phyloP scores from a whole-genome alignment of 768 basidiomycete species.

The Boletus insuetus region DNA sequence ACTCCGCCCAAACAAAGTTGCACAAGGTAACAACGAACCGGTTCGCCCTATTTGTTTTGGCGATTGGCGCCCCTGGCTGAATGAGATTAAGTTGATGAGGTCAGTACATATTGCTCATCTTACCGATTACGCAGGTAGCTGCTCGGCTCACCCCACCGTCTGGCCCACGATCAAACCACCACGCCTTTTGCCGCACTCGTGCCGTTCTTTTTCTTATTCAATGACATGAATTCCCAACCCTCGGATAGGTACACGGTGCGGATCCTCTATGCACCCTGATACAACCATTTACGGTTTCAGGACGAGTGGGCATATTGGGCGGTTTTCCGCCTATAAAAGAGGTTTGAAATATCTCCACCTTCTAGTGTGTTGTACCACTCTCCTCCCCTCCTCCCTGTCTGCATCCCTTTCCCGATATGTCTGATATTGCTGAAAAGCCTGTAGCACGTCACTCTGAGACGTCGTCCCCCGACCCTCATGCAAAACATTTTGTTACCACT shows the following conservation, averaged over 20 bases:
- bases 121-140: slow-evolving; percentile 12
- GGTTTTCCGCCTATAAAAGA: slow-evolving; percentile 23
- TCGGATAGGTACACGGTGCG: neutral
- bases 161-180: neutral
- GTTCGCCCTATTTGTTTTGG: slow-evolving; percentile 1
- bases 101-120: slow-evolving; percentile 3
- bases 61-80: neutral
- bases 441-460: slow-evolving; percentile 19
- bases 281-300: slow-evolving; percentile 5
- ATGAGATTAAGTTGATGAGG: slow-evolving; percentile 4
- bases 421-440: slow-evolving; percentile 19
- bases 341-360: neutral
- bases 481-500: neutral
- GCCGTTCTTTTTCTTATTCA: neutral
- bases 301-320: neutral
- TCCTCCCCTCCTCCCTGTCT: neutral
- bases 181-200: neutral
- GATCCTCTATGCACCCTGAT: neutral
- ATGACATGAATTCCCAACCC: neutral
- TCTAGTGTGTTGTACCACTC: neutral
- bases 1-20: neutral
- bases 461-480: slow-evolving; percentile 10
- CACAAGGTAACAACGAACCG: neutral
- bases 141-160: neutral
- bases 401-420: slow-evolving; percentile 15